Percentiles rank a stretch among this genome's conserved stretches.
These are phyloP conservation scores for Neurospora sp. DNA, from an alignment of 2,329 filamentous ascomycete genomes.

Conservation along the genomic window DNA sequence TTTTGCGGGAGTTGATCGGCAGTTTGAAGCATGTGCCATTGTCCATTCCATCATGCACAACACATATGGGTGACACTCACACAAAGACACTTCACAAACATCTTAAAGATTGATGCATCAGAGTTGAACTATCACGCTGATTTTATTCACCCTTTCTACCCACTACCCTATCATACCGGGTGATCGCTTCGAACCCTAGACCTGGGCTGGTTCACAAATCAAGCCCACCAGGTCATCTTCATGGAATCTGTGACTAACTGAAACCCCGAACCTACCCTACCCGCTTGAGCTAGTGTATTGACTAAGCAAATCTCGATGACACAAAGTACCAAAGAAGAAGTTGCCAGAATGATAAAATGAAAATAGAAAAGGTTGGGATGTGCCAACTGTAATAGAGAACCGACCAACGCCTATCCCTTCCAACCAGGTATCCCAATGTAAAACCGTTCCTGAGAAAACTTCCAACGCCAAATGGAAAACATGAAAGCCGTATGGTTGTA, in stretches of 20 bases:
- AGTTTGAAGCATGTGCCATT: not conserved
- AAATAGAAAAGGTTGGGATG: not conserved
- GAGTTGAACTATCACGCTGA: not conserved
- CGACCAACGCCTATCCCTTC: not conserved
- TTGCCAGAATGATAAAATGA: not conserved
- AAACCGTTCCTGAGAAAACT: not conserved
- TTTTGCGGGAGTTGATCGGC: not conserved
- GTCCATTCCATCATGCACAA: not conserved
- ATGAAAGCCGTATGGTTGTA: not conserved
- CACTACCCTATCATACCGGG: not conserved
- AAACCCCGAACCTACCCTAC: not conserved
- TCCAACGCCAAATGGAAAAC: not conserved
- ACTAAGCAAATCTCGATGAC: not conserved
- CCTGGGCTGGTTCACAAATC: not conserved
- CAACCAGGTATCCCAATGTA: not conserved
- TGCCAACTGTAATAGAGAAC: not conserved
- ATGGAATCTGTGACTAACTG: not conserved
- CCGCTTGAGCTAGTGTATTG: not conserved
- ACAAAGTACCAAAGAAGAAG: too few species aligned
- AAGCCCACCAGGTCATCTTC: not conserved
- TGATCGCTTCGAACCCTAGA: not conserved
- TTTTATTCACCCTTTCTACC: not conserved
- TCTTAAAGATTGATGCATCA: not conserved
- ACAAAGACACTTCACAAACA: not conserved
- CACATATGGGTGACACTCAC: not conserved